Conservation (phyloP, 2,329 filamentous ascomycete genomes). For the Neonectria coccinea region DNA sequence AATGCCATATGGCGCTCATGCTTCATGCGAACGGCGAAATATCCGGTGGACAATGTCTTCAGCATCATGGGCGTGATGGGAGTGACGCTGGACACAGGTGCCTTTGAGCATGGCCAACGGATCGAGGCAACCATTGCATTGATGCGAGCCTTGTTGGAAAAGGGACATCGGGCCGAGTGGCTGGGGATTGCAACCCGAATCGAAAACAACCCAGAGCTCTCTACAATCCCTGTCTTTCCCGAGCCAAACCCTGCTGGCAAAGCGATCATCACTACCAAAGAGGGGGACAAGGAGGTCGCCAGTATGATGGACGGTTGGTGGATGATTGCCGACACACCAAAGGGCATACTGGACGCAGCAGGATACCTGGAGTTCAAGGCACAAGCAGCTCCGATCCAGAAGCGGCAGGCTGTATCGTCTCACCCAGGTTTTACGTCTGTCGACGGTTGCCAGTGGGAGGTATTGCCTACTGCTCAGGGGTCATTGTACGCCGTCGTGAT, state of each 20-base stretch:
- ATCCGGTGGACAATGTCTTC: conserved; percentile 32
- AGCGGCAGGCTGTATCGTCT: not conserved
- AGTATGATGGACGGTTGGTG: conserved; percentile 22
- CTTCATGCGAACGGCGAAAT: conserved; percentile 11
- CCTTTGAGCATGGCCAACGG: not conserved
- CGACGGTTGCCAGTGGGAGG: not conserved
- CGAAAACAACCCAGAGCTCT: not conserved
- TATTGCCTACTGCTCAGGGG: not conserved
- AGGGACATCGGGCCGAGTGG: conserved; percentile 3
- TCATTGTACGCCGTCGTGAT: not conserved
- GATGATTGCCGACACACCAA: conserved; percentile 20
- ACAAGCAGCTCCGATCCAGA: not conserved
- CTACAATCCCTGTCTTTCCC: conserved; percentile 35
- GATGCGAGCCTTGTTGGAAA: not conserved
- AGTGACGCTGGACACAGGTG: conserved; percentile 21
- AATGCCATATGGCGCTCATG: conserved; percentile 24
- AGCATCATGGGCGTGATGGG: conserved; percentile 34
- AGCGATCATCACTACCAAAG: conserved; percentile 35
- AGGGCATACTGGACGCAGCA: conserved; percentile 21
- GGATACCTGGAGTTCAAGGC: conserved; percentile 11
- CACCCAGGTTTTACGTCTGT: not conserved
- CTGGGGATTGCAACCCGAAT: conserved; percentile 1
- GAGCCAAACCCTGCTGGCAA: conserved; percentile 60
- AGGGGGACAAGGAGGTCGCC: conserved; percentile 25
- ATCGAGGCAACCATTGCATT: not conserved